Conservation (phyloP, 352 stramenopile species). For the Globisporangium lucens region DNA sequence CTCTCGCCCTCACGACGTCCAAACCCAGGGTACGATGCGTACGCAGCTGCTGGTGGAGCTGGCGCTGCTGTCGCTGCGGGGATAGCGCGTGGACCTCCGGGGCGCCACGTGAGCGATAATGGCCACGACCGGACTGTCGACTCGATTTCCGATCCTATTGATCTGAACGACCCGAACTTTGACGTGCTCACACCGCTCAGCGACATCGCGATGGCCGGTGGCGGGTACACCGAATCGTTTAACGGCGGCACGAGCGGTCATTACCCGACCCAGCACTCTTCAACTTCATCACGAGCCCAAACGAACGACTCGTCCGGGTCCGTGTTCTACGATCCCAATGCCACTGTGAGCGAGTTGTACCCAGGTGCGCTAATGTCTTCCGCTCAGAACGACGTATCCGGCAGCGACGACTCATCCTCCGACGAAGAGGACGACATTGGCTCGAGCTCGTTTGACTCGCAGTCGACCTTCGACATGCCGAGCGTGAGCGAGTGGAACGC, state of each 20-base stretch:
- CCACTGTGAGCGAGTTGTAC: constrained; percentile 22
- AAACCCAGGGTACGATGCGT: constrained; percentile 11
- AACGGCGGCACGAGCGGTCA: neutral
- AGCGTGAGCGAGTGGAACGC: constrained; percentile 28
- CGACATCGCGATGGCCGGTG: constrained; percentile 39
- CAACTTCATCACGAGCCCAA: neutral
- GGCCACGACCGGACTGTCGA: neutral
- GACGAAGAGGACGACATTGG: constrained; percentile 32
- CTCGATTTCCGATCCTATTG: constrained; percentile 16
- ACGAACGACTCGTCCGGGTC: constrained; percentile 24
- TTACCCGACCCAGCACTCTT: constrained; percentile 22
- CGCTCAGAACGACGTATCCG: constrained; percentile 29
- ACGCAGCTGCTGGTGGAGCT: constrained; percentile 1
- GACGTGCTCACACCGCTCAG: constrained; percentile 64
- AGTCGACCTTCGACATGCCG: constrained; percentile 40
- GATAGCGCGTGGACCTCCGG: neutral
- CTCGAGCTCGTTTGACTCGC: constrained; percentile 14
- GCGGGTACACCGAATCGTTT: constrained; percentile 11
- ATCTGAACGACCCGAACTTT: constrained; percentile 49
- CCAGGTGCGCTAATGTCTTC: constrained; percentile 20
- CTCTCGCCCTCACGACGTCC: constrained; percentile 16
- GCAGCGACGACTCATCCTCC: constrained; percentile 28
- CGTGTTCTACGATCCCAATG: constrained; percentile 29
- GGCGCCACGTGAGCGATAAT: neutral
- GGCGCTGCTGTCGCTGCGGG: neutral